Percentiles rank a stretch among this genome's conserved stretches.
Conservation (phyloP, 176 grass and related monocot species). For the Musa schizocarpa region DNA sequence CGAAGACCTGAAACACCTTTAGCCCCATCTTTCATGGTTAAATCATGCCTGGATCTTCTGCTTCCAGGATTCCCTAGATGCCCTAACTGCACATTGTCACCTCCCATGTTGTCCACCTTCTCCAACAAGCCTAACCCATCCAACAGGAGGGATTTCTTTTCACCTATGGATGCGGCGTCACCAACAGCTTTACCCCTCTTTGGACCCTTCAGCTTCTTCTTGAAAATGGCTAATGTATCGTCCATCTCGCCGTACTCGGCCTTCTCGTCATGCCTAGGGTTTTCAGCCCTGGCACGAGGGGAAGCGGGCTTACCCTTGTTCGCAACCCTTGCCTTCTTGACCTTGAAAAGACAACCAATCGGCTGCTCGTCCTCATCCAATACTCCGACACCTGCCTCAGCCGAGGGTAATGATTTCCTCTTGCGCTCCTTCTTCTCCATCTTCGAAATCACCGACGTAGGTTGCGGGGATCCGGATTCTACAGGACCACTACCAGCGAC, state of each 20-base stretch:
- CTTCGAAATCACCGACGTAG: conserved; percentile 17
- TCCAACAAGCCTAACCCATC: conserved; percentile 11
- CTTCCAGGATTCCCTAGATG: conserved; percentile 21
- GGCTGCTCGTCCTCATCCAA: conserved; percentile 43
- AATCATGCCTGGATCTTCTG: conserved; percentile 10
- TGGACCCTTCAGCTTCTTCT: conserved; percentile 70
- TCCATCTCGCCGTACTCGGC: conserved; percentile 45
- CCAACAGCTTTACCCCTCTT: conserved; percentile 44
- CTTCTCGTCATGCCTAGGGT: conserved; percentile 13
- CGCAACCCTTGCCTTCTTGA: conserved; percentile 26
- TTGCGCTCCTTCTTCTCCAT: conserved; percentile 23
- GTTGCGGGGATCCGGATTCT: conserved; percentile 9
- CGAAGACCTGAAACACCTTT: conserved; percentile 1
- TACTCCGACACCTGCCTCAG: background rate
- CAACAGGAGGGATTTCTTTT: background rate
- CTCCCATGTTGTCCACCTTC: conserved; percentile 27
- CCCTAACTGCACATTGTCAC: conserved; percentile 11
- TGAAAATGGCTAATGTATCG: conserved; percentile 83
- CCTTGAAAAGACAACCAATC: conserved; percentile 43
- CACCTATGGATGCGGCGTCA: conserved; percentile 22
- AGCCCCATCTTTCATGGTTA: conserved; percentile 27
- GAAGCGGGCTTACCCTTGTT: conserved; percentile 15
- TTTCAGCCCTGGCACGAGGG: conserved; percentile 24
- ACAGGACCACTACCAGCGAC: background rate
- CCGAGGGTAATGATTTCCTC: conserved; percentile 14